A percentile compares a stretch with the other conserved stretches of the same genome.
phyloP scores from a whole-genome alignment of 140 eudicot species.

The Stevia rebaudiana region DNA sequence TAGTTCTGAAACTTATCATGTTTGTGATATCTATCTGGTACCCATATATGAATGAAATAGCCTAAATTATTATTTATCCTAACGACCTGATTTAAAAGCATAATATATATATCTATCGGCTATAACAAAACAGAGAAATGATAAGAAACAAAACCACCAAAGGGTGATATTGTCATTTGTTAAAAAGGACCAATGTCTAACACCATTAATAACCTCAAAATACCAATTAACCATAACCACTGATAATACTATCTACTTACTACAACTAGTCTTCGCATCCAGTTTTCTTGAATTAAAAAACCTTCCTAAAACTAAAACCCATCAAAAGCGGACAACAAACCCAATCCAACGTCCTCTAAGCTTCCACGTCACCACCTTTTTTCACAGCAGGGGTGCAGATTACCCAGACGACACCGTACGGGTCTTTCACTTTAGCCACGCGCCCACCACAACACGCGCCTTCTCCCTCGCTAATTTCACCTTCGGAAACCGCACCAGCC shows the following conservation, averaged over 20 bases:
- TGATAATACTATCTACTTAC: conserved; percentile 21
- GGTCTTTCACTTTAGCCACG: conserved; percentile 68
- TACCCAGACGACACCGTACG: conserved; percentile 63
- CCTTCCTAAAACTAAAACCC: conserved; percentile 17
- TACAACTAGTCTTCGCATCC: conserved; percentile 16
- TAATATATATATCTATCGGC: neutral
- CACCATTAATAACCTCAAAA: conserved; percentile 13
- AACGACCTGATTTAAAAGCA: too few relatives aligned
- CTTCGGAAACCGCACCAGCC: conserved; percentile 65
- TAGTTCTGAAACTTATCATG: too few relatives aligned
- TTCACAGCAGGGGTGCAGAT: conserved; percentile 54
- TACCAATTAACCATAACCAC: conserved; percentile 25
- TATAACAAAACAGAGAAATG: neutral
- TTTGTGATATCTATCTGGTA: too few relatives aligned
- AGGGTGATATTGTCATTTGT: conserved; percentile 8
- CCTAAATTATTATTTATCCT: too few relatives aligned
- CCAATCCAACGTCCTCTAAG: conserved; percentile 36
- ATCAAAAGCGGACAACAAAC: neutral
- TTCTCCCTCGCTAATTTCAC: conserved; percentile 45
- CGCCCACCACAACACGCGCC: conserved; percentile 60
- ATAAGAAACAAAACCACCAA: neutral
- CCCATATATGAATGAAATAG: too few relatives aligned
- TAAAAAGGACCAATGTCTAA: conserved; percentile 8
- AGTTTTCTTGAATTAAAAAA: conserved; percentile 13
- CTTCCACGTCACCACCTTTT: conserved; percentile 43